These are phyloP conservation scores for Amaranthus hypochondriacus DNA, from an alignment of 148 eudicot species.

Conservation along the genomic window DNA sequence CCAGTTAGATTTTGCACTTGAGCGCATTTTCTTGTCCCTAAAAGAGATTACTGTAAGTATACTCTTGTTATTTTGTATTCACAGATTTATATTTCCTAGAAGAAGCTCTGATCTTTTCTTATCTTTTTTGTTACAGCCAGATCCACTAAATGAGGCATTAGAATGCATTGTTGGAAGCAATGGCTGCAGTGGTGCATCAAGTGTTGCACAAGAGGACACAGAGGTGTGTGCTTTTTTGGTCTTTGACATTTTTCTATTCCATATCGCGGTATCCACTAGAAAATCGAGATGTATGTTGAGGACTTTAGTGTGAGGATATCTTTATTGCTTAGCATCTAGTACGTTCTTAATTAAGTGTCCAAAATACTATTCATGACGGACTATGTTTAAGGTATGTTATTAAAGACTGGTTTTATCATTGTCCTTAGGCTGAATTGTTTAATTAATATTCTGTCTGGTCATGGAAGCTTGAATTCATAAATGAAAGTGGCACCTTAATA, in stretches of 20 bases:
- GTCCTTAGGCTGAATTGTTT: not conserved
- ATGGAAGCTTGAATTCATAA: not conserved
- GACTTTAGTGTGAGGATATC: not conserved
- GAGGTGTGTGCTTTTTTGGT: constrained; percentile 50
- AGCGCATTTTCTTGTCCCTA: constrained; percentile 81
- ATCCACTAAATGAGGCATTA: constrained; percentile 73
- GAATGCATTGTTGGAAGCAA: constrained; percentile 73
- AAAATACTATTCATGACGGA: not conserved
- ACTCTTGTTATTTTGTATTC: constrained; percentile 11
- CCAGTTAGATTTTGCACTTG: constrained; percentile 74
- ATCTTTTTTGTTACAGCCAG: constrained; percentile 55
- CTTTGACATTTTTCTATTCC: not conserved
- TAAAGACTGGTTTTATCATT: constrained; percentile 5
- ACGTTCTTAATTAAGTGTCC: too few species aligned
- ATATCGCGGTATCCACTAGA: not conserved
- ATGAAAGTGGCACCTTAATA: not conserved
- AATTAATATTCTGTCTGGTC: not conserved
- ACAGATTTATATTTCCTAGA: not conserved
- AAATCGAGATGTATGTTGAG: not conserved
- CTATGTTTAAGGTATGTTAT: not conserved
- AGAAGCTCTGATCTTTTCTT: constrained; percentile 9
- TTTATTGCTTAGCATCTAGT: not conserved
- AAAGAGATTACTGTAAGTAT: constrained; percentile 72
- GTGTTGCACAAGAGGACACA: constrained; percentile 49
- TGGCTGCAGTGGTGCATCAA: constrained; percentile 45